Base-by-base conservation (phyloP, 2,329 filamentous ascomycete species). In the Knoxdaviesia capensis region DNA sequence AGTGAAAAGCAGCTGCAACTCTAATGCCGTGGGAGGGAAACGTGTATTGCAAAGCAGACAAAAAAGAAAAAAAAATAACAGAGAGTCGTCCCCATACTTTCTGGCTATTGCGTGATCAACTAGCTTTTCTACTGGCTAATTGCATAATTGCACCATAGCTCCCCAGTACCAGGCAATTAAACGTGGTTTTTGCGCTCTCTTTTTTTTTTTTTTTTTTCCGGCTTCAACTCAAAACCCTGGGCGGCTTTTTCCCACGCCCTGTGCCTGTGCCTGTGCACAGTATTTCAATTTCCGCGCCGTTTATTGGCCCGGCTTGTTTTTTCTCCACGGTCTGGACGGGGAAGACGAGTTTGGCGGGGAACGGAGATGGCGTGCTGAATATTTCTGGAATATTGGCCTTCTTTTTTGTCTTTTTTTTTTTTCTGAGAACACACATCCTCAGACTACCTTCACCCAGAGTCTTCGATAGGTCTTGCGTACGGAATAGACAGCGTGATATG, bases 41-140 rank as follows among this genome's bases (percentile, higher is more conserved):
- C 2, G 3, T 20, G 20, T 20, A 20, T 20, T 20, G 20, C 20
- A 20, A 20, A 20, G 20, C 20, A 20, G 20, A 20, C 20, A 20
- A 20, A 20, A 20, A 20, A 3, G 2, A 20, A 20, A 20, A 39
- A 29, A n/a, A 20, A 39, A 39, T n/a, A 39, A 31, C 20, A 39
- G n/a, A 4, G 11, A 11, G 11, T 31, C 38, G 30, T 31, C 31
- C 38, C 38, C 31, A 40, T 46, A 40, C 41, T 40, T 43, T 37
- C 42, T 42, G 38, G 44, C 36, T 40, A 46, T 46, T 44, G 44
- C 44, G 44, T 46, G 44, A 46, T 46, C 44, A 41, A 38, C 44
- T 46, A 46, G 44, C 44, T 42, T 41, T 46, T 40, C 39, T 35
- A 38, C 40, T 41, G 41, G 40, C 38, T 31, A 40, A 46, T 46